A percentile compares a stretch with the other conserved stretches of the same genome.
Conservation (phyloP, 2,329 filamentous ascomycete species). For the Xylariaceae sp. region DNA sequence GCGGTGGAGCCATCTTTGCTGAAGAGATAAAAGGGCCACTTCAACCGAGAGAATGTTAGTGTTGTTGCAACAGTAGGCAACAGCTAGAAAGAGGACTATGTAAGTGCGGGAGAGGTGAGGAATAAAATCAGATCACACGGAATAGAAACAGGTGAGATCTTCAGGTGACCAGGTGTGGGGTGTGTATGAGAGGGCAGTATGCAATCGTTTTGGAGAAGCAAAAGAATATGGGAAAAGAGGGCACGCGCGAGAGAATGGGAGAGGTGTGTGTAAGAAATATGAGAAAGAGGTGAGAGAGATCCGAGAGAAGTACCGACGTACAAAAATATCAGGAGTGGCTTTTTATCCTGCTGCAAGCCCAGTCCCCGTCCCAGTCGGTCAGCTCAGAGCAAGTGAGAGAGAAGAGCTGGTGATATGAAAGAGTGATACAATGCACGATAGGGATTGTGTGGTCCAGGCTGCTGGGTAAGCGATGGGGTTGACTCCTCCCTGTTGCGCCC, state of each 20-base stretch:
- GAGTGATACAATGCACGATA: background rate
- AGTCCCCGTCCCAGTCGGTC: too few species aligned
- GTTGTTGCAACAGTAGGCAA: background rate
- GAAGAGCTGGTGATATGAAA: too few species aligned
- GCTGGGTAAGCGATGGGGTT: background rate
- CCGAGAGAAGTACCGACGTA: background rate
- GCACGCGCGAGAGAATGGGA: background rate
- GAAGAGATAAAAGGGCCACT: background rate
- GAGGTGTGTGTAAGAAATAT: background rate
- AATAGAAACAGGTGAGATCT: background rate
- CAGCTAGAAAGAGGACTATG: background rate
- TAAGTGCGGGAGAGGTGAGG: background rate
- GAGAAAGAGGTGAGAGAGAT: background rate
- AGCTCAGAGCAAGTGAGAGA: too few species aligned
- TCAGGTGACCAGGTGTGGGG: background rate
- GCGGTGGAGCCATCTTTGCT: constrained; percentile 28
- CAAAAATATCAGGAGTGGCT: too few species aligned
- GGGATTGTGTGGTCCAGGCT: background rate
- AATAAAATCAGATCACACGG: background rate
- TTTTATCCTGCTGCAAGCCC: too few species aligned
- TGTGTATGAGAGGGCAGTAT: background rate
- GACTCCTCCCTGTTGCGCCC: background rate
- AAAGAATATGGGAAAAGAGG: background rate
- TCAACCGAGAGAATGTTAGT: background rate
- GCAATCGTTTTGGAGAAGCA: constrained; percentile 11